Evolutionary conservation across 768 basidiomycete species (phyloP), one percentile per base, ranked within the genome.

Genomic region (Suillus alpinus): DNA sequence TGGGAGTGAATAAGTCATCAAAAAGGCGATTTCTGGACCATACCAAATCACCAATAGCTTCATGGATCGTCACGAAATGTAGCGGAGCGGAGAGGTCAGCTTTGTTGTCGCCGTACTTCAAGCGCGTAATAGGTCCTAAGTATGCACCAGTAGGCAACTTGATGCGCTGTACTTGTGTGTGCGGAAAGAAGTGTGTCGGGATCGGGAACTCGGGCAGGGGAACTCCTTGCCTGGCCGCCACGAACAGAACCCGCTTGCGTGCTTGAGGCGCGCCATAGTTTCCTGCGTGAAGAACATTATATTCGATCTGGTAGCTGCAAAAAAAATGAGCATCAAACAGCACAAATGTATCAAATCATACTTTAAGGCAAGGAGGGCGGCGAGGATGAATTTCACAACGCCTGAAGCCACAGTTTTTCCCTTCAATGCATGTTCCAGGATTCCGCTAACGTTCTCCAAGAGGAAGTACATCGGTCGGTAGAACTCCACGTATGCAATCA

Each of bases 261-360:
- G 79, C 76, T 73, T 92, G 91, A 18, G 91, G 89, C 23, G 82
- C 80, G 31, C 91, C 91, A 71, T 91, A 91, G 39, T 86, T 84
- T 0, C 80, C 84, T 26, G 89, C 86, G 66, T 92, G 87, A 0
- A 91, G 75, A 16, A 87, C 73, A n/a, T 80, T 82, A 71, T 81
- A 84, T 20, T 78, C 82, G 2, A 83, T 84, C 73, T 92, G 90
- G 67, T 92, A 92, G 60, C 64, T 69, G 56, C 31, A 67, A 36
- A 18, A 51, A 23, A 46, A 18, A 32, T 58, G 16, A 51, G 5
- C 16, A n/a, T 47, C 0, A 50, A 59, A 58, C 46, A 66, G 43
- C 31, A 12, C 47, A 26, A 14, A 26, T 52, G 9, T 6, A 52
- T 13, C 44, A 41, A 59, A 3, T 72, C 82, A 47, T 69, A 87